Base-by-base conservation (phyloP, 2,329 filamentous ascomycete genomes). In the Ophiostoma novo-ulmi region DNA sequence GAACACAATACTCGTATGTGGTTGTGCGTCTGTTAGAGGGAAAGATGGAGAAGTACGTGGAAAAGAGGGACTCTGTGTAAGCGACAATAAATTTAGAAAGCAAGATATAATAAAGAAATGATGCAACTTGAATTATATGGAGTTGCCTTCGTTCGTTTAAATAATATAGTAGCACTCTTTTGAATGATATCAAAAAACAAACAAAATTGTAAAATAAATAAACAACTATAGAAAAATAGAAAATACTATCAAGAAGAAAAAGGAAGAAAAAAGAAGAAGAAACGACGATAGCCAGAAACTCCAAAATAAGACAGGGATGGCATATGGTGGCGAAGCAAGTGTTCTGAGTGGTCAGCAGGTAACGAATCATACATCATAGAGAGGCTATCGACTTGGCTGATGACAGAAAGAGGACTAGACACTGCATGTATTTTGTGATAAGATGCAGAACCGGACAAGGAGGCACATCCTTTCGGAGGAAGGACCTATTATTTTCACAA, bases 321-420 rank as follows among this genome's bases (percentile, higher is more conserved):
- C 31, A 26, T 64, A 13, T 36, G 17, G 64, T 67, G 64, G 64
- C 64, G 64, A 67, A 67, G 64, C 38, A 44, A 64, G 52, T 26
- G 52, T 38, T 39, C 63, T 41, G 64, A 26, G 64, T 67, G 64
- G 64, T 67, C 36, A 44, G 26, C 20, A 26, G n/a, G 20, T 11
- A 31, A 41, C 63, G 63, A 67, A 67, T 67, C 64, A 67, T 14
- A 20, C 22, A 67, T 39, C 22, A 48, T 11, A 31, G 35, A 22
- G n/a, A 41, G 38, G 22, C 22, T 39, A 22, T 26, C 64, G 17
- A 67, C 36, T 26, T 14, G 38, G 36, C 64, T 22, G 64, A 67
- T 67, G 64, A 5, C 38, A 26, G 64, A 67, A 67, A 26, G 64
- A 41, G 63, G n/a, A 48, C 38, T 52, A 35, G 58, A 17, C 52